Percentiles rank a stretch among this genome's conserved stretches.
phyloP scores from a whole-genome alignment of 768 basidiomycete species.

The Xerocomellus chrysenteron region DNA sequence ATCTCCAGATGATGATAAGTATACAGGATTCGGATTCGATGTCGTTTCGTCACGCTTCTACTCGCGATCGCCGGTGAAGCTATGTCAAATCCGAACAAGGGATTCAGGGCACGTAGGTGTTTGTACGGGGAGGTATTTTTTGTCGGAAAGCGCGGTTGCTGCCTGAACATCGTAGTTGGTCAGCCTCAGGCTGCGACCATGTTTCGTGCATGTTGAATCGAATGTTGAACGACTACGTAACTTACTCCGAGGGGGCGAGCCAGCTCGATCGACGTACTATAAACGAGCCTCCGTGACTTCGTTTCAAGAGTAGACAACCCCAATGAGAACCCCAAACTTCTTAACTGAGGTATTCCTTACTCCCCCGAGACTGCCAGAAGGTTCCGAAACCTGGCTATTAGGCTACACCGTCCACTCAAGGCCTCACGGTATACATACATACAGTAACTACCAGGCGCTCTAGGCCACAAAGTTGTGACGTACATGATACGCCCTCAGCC shows the following conservation, averaged over 20 bases:
- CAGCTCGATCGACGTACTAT: neutral
- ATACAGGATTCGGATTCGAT: neutral
- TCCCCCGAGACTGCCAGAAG: too few relatives aligned
- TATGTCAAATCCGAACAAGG: neutral
- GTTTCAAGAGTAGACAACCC: neutral
- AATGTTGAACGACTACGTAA: neutral
- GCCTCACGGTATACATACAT: too few relatives aligned
- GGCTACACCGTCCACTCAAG: neutral
- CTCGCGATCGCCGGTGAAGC: neutral
- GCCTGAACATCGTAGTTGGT: too few relatives aligned
- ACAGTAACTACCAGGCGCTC: neutral
- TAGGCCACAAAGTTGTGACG: neutral
- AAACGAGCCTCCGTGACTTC: neutral
- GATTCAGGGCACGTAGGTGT: neutral
- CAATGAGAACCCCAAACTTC: neutral
- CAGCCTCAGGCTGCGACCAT: neutral
- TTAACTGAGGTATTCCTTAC: too few relatives aligned
- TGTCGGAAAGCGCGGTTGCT: neutral
- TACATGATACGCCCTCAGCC: neutral
- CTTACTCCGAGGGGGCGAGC: neutral
- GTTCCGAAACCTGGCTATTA: neutral
- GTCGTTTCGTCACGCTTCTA: slow-evolving; percentile 1
- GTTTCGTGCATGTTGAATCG: neutral
- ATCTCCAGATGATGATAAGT: neutral
- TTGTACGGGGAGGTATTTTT: neutral